Conservation (phyloP, 129 eudicot genomes). For the Heracleum sosnowskyi region DNA sequence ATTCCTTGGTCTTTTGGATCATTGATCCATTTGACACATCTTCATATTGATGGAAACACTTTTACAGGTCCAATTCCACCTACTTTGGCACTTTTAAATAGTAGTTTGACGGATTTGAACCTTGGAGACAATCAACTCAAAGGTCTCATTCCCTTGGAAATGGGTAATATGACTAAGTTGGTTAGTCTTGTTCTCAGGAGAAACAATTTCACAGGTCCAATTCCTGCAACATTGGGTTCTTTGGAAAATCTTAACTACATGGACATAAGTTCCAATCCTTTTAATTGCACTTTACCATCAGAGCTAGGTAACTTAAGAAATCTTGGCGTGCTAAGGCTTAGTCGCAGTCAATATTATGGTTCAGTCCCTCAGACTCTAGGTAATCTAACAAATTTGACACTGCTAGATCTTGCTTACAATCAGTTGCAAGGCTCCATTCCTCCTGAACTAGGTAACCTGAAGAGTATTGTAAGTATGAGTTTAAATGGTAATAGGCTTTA, state of each 20-base stretch:
- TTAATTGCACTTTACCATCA: not conserved
- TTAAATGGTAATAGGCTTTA: constrained; percentile 1
- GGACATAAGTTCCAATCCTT: constrained; percentile 9
- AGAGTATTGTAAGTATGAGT: not conserved
- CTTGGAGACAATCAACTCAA: not conserved
- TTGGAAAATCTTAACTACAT: not conserved
- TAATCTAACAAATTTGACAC: not conserved
- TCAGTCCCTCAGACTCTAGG: constrained; percentile 1
- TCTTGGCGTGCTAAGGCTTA: not conserved
- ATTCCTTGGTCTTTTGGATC: constrained; percentile 1
- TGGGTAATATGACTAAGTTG: not conserved
- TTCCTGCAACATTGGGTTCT: constrained; percentile 1
- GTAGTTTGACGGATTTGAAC: not conserved
- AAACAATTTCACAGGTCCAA: not conserved
- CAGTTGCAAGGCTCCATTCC: not conserved
- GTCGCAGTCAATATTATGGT: not conserved
- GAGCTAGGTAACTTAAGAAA: not conserved
- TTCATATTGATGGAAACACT: not conserved
- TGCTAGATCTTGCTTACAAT: constrained; percentile 8
- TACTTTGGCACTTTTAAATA: not conserved
- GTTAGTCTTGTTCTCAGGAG: not conserved
- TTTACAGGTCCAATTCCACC: constrained; percentile 2
- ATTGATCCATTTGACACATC: not conserved
- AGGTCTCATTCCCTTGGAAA: not conserved
- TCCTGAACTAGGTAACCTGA: constrained; percentile 4